These are phyloP conservation scores for Tulasnella calospora DNA, from an alignment of 768 basidiomycete genomes.

Conservation along the genomic window DNA sequence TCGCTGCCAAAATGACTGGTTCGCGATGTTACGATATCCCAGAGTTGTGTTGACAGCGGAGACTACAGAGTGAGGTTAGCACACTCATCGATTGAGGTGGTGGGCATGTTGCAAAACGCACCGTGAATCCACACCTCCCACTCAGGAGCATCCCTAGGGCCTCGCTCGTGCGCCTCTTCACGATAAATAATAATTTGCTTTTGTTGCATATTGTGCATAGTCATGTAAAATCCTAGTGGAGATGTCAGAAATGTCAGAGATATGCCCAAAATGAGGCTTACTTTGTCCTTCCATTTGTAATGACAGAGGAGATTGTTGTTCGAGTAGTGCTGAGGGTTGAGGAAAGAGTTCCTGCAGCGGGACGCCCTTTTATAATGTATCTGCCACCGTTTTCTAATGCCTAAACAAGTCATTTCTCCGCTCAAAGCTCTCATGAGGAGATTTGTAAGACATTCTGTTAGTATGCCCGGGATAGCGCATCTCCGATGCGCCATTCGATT, in stretches of 20 bases:
- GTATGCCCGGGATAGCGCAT: neutral
- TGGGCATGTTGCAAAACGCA: neutral
- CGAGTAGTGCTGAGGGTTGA: neutral
- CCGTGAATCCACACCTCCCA: neutral
- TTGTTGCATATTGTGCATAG: neutral
- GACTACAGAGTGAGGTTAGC: neutral
- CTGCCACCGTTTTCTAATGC: neutral
- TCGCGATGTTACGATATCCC: neutral
- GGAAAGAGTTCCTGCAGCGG: neutral
- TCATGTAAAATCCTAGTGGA: neutral
- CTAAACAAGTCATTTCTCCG: neutral
- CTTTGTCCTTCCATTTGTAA: neutral
- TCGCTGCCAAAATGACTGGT: neutral
- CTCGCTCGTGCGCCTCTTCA: neutral
- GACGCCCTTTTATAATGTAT: neutral
- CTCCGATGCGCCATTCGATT: neutral
- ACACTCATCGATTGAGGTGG: neutral
- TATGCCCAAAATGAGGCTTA: neutral
- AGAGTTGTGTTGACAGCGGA: neutral
- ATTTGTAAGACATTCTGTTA: neutral
- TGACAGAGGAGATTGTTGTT: neutral
- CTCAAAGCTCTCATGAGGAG: neutral
- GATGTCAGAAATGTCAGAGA: neutral
- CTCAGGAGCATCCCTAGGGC: neutral
- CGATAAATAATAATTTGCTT: neutral